Evolutionary conservation across 768 basidiomycete genomes (phyloP).

Genomic region (Clathrus columnatus): DNA sequence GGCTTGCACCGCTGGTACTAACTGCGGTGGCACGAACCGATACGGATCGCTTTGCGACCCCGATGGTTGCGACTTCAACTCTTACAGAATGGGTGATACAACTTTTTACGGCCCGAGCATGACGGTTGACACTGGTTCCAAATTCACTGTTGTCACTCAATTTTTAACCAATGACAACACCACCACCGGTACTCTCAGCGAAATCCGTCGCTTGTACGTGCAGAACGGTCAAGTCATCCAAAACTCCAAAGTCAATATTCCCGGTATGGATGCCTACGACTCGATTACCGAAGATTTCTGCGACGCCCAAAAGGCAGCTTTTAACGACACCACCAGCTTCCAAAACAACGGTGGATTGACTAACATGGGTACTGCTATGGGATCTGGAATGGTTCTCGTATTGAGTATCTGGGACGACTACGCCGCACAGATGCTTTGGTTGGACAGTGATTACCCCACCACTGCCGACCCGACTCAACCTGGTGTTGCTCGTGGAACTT

Average conservation of each 20-base stretch:
- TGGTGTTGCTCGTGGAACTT: slow-evolving; percentile 43
- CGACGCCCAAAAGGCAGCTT: slow-evolving; percentile 33
- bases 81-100: slow-evolving; percentile 43
- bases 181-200: slow-evolving; percentile 37
- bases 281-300: slow-evolving; percentile 44
- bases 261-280: slow-evolving; percentile 33
- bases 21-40: slow-evolving; percentile 27
- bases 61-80: slow-evolving; percentile 57
- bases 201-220: slow-evolving; percentile 48
- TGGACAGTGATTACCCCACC: slow-evolving; percentile 42
- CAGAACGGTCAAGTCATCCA: slow-evolving; percentile 44
- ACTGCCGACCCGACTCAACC: slow-evolving; percentile 23
- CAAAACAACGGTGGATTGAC: slow-evolving; percentile 32
- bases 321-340: slow-evolving; percentile 38
- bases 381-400: slow-evolving; percentile 39
- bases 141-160: slow-evolving; percentile 52
- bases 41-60: slow-evolving; percentile 40
- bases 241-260: slow-evolving; percentile 40
- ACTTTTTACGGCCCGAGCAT: slow-evolving; percentile 40
- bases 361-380: slow-evolving; percentile 27
- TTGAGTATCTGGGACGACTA: slow-evolving; percentile 49
- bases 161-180: slow-evolving; percentile 42
- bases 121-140: slow-evolving; percentile 41
- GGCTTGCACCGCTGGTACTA: slow-evolving; percentile 35
- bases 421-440: slow-evolving; percentile 47